Base-by-base conservation (phyloP, 306 rosid genomes). In the Cicer arietinum region DNA sequence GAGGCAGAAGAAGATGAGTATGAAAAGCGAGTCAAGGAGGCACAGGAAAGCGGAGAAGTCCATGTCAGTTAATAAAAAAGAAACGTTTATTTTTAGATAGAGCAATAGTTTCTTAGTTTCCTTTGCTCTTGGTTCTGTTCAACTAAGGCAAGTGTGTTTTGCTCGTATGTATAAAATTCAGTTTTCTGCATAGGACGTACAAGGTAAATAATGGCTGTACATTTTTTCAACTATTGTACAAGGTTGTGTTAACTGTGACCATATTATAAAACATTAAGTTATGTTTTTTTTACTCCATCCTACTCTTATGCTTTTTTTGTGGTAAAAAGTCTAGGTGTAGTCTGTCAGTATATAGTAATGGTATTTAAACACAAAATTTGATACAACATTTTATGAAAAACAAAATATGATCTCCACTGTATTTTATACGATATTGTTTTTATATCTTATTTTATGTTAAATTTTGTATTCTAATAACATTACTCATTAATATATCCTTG, bases 1-100 rank as follows among this genome's bases (percentile, higher is more conserved):
- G 88, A 71, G 69, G 72, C 30, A 0, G 91, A 85, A 48, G 92
- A 87, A 73, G 93, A 91, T 13, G 96, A 91, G 59, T 91, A 91
- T 69, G 92, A 85, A 45, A 89, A 87, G 82, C 85, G 80, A 61
- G 96, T 91, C 65, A 89, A 91, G 85, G 92, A 91, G 60, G 89
- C 91, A 53, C 93, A 87, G 54, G 92, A 84, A 45, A 89, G 87
- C n/a, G 89, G 94, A 20, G 92, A 89, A 71, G 76, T 91, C 80
- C 74, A 47, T 52, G 74, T 88, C 71, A 86, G 76, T 75, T 86
- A 65, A 66, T 42, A 42, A 30, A 0, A 54, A 80, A 65, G 13
- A 41, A 54, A 39, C 1, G 40, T 73, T 81, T 30, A 52, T 40
- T 14, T 73, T 45, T 47, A 71, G 82, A 59, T 77, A 74, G 86